Percentiles rank a stretch among this genome's conserved stretches.
These are phyloP conservation scores for Penicillium flavigenum DNA, from an alignment of 495 filamentous ascomycete genomes.

Conservation along the genomic window DNA sequence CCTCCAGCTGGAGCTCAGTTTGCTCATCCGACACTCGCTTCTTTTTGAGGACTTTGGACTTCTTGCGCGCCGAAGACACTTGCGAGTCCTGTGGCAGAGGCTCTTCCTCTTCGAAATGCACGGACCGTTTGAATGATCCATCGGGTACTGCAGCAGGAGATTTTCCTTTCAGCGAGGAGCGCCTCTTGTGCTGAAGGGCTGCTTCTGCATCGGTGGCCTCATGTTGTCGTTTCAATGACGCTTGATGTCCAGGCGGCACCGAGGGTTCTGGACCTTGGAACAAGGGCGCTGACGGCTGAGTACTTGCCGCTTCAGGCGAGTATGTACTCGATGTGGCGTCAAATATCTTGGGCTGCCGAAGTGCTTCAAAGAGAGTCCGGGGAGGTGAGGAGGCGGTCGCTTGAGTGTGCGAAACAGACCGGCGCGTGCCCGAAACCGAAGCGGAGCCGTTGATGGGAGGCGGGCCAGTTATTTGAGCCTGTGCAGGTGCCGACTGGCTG, in stretches of 20 bases:
- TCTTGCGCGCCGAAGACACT: not conserved
- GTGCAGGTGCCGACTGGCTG: not conserved
- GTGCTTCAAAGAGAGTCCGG: slow-evolving; percentile 8
- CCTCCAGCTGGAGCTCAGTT: slow-evolving; percentile 14
- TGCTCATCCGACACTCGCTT: slow-evolving; percentile 25
- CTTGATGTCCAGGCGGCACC: not conserved
- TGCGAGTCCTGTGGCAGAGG: not conserved
- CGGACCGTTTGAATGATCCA: slow-evolving; percentile 3
- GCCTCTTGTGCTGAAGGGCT: not conserved
- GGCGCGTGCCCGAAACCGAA: not conserved
- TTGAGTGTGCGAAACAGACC: not conserved
- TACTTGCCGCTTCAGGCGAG: not conserved
- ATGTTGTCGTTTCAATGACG: not conserved
- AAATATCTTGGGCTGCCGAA: slow-evolving; percentile 13
- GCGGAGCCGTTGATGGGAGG: not conserved
- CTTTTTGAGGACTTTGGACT: slow-evolving; percentile 13
- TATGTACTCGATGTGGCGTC: slow-evolving; percentile 7
- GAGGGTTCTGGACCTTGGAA: not conserved
- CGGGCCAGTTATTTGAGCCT: not conserved
- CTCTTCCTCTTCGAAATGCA: not conserved
- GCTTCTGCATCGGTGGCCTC: not conserved
- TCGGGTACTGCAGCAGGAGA: not conserved
- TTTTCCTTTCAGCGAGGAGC: slow-evolving; percentile 8
- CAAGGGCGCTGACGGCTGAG: slow-evolving; percentile 7
- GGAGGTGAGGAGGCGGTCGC: not conserved